Conservation (phyloP, 2,329 filamentous ascomycete genomes). For the Paradendryphiella salina region DNA sequence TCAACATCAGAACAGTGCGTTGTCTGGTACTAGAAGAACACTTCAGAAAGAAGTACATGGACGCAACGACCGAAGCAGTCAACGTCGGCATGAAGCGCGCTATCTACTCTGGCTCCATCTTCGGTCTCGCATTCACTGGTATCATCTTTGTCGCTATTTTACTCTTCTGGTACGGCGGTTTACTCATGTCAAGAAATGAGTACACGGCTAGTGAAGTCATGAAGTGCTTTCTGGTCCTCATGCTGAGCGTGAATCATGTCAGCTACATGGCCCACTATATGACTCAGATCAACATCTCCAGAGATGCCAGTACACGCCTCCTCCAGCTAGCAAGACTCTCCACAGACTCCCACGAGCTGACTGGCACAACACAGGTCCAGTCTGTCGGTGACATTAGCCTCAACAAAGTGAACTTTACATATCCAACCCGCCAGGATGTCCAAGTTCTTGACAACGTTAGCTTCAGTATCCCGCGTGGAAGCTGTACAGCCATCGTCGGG, state of each 20-base stretch:
- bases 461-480: slow-evolving; percentile 65
- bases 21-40: slow-evolving; percentile 72
- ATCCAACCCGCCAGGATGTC: slow-evolving; percentile 61
- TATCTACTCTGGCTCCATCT: slow-evolving; percentile 68
- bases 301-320: slow-evolving; percentile 71
- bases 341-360: slow-evolving; percentile 60
- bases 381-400: slow-evolving; percentile 61
- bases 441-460: slow-evolving; percentile 66
- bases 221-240: slow-evolving; percentile 76
- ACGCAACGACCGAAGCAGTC: slow-evolving; percentile 58
- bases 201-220: slow-evolving; percentile 63
- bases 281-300: slow-evolving; percentile 76
- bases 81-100: slow-evolving; percentile 68
- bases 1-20: slow-evolving; percentile 77
- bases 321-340: slow-evolving; percentile 70
- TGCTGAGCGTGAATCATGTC: slow-evolving; percentile 79
- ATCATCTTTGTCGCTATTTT: slow-evolving; percentile 74
- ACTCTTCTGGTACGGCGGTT: slow-evolving; percentile 80
- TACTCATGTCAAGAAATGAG: slow-evolving; percentile 60
- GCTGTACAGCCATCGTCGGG: slow-evolving; percentile 78
- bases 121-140: slow-evolving; percentile 75
- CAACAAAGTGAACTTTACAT: slow-evolving; percentile 68
- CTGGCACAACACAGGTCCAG: slow-evolving; percentile 52
- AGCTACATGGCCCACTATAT: slow-evolving; percentile 71
- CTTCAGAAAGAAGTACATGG: slow-evolving; percentile 67